phyloP scores from a whole-genome alignment of 2,329 filamentous ascomycete genomes.

The Boeremia lycopersici region DNA sequence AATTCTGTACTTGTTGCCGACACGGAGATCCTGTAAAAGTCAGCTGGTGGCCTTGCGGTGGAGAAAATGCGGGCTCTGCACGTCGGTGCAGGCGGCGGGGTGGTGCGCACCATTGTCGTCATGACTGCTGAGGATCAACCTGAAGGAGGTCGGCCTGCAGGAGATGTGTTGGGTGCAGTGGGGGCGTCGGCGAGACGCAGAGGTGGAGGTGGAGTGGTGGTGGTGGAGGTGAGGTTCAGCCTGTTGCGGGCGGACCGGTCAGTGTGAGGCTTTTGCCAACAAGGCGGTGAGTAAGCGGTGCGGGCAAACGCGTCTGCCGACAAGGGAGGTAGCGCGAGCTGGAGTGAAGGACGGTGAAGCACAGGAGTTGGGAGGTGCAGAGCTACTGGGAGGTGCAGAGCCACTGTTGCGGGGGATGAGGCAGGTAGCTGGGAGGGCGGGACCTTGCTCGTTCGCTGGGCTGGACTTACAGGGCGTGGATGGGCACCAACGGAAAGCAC shows the following conservation, averaged over 20 bases:
- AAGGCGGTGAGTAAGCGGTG: conserved; percentile 51
- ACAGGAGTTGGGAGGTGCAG: background rate
- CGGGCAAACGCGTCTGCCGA: conserved; percentile 29
- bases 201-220: conserved; percentile 26
- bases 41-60: conserved; percentile 26
- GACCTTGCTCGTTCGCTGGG: conserved; percentile 34
- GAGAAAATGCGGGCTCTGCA: conserved; percentile 18
- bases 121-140: conserved; percentile 52
- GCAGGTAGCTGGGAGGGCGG: conserved; percentile 27
- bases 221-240: conserved; percentile 39
- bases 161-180: conserved; percentile 23
- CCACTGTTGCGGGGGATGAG: conserved; percentile 20
- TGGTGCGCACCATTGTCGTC: conserved; percentile 65
- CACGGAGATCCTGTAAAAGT: conserved; percentile 81
- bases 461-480: conserved; percentile 45
- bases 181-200: conserved; percentile 29
- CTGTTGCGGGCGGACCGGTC: conserved; percentile 47
- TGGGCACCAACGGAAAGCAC: conserved; percentile 45
- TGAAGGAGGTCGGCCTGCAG: conserved; percentile 42
- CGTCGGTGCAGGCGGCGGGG: conserved; percentile 40
- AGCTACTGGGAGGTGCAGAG: conserved; percentile 2
- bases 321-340: conserved; percentile 20
- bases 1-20: conserved; percentile 99
- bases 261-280: conserved; percentile 50
- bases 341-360: conserved; percentile 16